Conservation (phyloP, 768 basidiomycete species). For the Clitopilus passeckerianus region DNA sequence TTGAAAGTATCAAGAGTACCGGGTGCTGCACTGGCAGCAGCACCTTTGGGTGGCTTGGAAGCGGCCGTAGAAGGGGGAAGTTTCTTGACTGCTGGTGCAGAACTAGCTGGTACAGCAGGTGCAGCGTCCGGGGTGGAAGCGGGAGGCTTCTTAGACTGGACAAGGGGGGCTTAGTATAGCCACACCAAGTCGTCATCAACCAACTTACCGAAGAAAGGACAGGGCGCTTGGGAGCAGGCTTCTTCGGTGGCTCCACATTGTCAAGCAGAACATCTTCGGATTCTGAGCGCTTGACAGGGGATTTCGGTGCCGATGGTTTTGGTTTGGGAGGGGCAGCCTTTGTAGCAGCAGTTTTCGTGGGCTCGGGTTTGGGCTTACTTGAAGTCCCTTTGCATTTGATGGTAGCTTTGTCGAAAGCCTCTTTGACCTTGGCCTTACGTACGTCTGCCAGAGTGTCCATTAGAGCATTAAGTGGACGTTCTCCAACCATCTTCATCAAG, state of each 20-base stretch:
- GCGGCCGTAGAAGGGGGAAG: slow-evolving; percentile 27
- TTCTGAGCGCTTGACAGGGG: slow-evolving; percentile 11
- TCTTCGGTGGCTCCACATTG: slow-evolving; percentile 41
- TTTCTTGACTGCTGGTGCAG: slow-evolving; percentile 41
- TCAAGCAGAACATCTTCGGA: slow-evolving; percentile 5
- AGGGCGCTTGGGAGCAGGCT: slow-evolving; percentile 43
- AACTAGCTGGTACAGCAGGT: slow-evolving; percentile 22
- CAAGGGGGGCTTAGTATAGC: background rate
- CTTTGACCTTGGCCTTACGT: slow-evolving; percentile 88
- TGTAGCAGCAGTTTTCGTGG: slow-evolving; percentile 35
- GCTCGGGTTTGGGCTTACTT: slow-evolving; percentile 35
- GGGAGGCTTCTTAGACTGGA: slow-evolving; percentile 49
- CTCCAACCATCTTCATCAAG: slow-evolving; percentile 96
- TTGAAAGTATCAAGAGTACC: slow-evolving; percentile 79
- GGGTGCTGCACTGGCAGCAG: slow-evolving; percentile 40
- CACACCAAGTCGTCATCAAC: slow-evolving; percentile 1
- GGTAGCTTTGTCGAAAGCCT: slow-evolving; percentile 87
- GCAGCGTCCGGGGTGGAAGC: slow-evolving; percentile 1
- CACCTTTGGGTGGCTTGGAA: slow-evolving; percentile 35
- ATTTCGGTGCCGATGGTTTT: slow-evolving; percentile 17
- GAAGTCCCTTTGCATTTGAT: slow-evolving; percentile 80
- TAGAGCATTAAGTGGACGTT: slow-evolving; percentile 81
- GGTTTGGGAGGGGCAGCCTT: slow-evolving; percentile 27
- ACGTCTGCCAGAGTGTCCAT: slow-evolving; percentile 85
- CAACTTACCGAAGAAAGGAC: slow-evolving; percentile 21